Evolutionary conservation across 768 basidiomycete genomes (phyloP).

Genomic region (Lactarius hengduanensis): DNA sequence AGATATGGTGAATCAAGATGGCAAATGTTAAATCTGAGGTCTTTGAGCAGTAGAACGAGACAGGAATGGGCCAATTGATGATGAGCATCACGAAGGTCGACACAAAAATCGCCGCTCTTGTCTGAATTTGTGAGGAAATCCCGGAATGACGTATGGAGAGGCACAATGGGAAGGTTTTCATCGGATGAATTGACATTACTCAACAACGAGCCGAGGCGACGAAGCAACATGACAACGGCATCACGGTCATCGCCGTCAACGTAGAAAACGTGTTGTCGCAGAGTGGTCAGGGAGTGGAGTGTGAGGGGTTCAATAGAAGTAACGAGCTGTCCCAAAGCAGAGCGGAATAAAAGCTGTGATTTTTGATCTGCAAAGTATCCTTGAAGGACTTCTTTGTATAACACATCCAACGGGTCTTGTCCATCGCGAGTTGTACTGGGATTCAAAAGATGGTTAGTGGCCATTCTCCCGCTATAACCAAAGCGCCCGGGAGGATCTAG

Average conservation of each 20-base stretch:
- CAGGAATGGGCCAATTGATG: background rate
- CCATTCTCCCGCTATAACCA: background rate
- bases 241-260: background rate
- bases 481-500: background rate
- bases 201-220: background rate
- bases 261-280: background rate
- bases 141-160: background rate
- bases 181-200: background rate
- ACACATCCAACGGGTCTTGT: conserved; percentile 1
- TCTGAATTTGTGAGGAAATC: background rate
- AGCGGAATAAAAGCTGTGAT: background rate
- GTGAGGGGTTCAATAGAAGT: background rate
- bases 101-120: background rate
- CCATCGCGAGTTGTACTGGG: no score
- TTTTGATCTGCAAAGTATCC: background rate
- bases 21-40: background rate
- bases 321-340: conserved; percentile 5
- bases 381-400: background rate
- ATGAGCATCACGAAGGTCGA: background rate
- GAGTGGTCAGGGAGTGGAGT: background rate
- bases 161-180: background rate
- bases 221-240: background rate
- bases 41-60: background rate
- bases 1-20: background rate
- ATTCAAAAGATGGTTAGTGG: background rate